Evolutionary conservation across 202 grass and related monocot genomes (phyloP), one percentile per base, ranked within the genome.

Genomic region (Alloteropsis angusta): DNA sequence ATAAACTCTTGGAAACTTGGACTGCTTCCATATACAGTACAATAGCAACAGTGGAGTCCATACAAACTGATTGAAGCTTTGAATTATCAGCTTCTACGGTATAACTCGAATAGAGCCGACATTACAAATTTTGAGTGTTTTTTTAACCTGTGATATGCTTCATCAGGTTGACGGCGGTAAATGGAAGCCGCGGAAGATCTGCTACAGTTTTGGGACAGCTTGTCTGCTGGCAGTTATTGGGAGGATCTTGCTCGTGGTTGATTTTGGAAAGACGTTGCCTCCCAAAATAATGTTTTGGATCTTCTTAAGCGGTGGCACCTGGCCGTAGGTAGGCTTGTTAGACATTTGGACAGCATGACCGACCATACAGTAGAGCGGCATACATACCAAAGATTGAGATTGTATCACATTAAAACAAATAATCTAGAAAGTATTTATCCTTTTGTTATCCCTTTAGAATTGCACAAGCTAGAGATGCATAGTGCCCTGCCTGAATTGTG

Each of bases 131-230:
- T 22, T 7, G 47, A 34, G 4, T 36, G 72, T 3, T 0, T 42
- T 12, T 42, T 13, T 88, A 81, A 84, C 76, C 11, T 49, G 57
- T 84, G 19, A 58, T 72, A 44, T 81, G 53, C 18, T 58, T 65
- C 61, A 16, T 43, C 82, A 89, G 87, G 82, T 82, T 32, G 72
- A 77, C 32, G 28, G 43, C 42, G 53, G 59, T 7, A 47, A 82
- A 79, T 60, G 42, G 67, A 83, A 23, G 53, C n/a, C n/a, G n/a
- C 19, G 22, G 41, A 38, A 35, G 41, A 63, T 65, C 58, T 64
- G 83, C 83, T 92, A 86, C 90, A 92, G 68, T 86, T 92, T 92
- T 74, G 90, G 84, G 50, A 83, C 17, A 46, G 72, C 64, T 16
- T 77, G 83, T 30, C 46, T 60, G 70, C 60, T 79, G 60, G 39